Conservation (phyloP, 176 grass and related monocot species). For the Elaeis guineensis region DNA sequence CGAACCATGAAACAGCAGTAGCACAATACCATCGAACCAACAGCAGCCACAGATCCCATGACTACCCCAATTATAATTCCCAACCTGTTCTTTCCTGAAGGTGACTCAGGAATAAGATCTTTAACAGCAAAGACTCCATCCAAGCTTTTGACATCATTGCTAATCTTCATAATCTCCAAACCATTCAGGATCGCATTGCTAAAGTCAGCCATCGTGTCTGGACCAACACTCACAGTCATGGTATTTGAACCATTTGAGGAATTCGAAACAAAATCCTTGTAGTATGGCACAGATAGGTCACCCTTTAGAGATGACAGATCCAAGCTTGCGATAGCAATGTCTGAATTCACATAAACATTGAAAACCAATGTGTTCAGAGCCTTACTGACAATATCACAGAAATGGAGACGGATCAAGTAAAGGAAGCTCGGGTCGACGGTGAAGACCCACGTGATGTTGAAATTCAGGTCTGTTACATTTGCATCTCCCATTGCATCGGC, state of each 20-base stretch:
- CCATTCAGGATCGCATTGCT: slow-evolving; percentile 78
- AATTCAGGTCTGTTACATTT: slow-evolving; percentile 23
- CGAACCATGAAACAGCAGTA: slow-evolving; percentile 11
- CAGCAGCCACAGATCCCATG: slow-evolving; percentile 10
- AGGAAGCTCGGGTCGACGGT: slow-evolving; percentile 34
- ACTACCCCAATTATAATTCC: slow-evolving; percentile 33
- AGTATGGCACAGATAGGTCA: slow-evolving; percentile 51
- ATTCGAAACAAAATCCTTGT: slow-evolving; percentile 60
- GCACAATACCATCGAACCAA: not conserved
- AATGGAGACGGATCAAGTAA: slow-evolving; percentile 81
- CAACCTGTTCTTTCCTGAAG: slow-evolving; percentile 16
- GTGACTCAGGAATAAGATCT: slow-evolving; percentile 10
- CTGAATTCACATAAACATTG: slow-evolving; percentile 64
- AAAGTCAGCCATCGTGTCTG: slow-evolving; percentile 30
- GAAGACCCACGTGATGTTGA: slow-evolving; percentile 95
- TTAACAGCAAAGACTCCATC: slow-evolving; percentile 19
- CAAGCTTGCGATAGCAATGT: slow-evolving; percentile 36
- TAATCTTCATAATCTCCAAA: slow-evolving; percentile 94
- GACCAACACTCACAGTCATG: slow-evolving; percentile 60
- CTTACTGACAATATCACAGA: slow-evolving; percentile 90
- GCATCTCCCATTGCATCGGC: slow-evolving; percentile 43
- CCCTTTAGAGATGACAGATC: slow-evolving; percentile 50
- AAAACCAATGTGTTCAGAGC: slow-evolving; percentile 45
- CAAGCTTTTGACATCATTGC: slow-evolving; percentile 41
- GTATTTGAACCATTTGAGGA: slow-evolving; percentile 66